These are phyloP conservation scores for Pyrrhoderma noxium DNA, from an alignment of 1,284 basidiomycete species.

Conservation along the genomic window DNA sequence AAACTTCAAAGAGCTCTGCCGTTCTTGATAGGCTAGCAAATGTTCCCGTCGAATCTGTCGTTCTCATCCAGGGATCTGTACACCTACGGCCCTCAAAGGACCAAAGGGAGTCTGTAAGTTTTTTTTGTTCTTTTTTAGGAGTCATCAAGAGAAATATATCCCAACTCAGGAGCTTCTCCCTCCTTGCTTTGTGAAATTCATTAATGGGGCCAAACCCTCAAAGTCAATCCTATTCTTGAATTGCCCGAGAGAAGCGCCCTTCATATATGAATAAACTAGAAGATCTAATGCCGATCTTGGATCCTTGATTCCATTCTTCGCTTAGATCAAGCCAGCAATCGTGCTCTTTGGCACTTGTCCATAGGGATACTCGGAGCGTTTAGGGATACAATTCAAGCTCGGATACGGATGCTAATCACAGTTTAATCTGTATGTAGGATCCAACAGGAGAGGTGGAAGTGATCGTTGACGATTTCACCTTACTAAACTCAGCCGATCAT, in stretches of 20 bases:
- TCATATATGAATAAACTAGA: slow-evolving; percentile 4
- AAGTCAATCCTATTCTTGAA: slow-evolving; percentile 2
- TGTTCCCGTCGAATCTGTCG: slow-evolving; percentile 69
- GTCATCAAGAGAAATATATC: no score
- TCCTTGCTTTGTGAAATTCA: no score
- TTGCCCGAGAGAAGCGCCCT: slow-evolving; percentile 14
- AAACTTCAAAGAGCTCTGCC: slow-evolving; percentile 24
- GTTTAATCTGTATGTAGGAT: slow-evolving; percentile 32
- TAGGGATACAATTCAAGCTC: no score
- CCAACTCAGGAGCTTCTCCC: no score
- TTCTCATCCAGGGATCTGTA: slow-evolving; percentile 70
- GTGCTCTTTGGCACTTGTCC: neutral
- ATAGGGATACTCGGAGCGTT: no score
- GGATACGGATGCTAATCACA: neutral
- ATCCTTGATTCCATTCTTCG: slow-evolving; percentile 11
- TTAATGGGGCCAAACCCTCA: neutral
- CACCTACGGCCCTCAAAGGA: slow-evolving; percentile 54
- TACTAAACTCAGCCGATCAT: slow-evolving; percentile 72
- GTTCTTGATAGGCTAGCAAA: slow-evolving; percentile 44
- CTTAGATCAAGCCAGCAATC: slow-evolving; percentile 9
- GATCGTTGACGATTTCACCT: slow-evolving; percentile 55
- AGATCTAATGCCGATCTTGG: slow-evolving; percentile 15
- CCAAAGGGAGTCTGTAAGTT: slow-evolving; percentile 34
- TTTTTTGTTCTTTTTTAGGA: slow-evolving; percentile 7
- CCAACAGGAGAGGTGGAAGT: slow-evolving; percentile 76